Evolutionary conservation across 257 asterid genomes (phyloP).

Genomic region (Rauvolfia tetraphylla): DNA sequence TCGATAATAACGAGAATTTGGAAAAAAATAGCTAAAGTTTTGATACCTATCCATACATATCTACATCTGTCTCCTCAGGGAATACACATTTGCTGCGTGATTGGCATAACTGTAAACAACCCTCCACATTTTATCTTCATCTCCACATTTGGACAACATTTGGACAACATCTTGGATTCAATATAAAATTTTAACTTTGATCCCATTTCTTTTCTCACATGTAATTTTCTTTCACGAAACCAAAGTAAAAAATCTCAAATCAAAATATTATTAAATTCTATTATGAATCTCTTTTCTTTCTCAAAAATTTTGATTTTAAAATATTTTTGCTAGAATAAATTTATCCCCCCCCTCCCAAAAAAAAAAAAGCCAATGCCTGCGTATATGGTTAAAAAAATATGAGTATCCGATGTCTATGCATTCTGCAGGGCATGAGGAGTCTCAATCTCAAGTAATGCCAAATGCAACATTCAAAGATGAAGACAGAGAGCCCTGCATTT

Average conservation of each 20-base stretch:
- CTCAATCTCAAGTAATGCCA: constrained; percentile 43
- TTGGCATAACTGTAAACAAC: constrained; percentile 31
- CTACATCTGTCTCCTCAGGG: constrained; percentile 28
- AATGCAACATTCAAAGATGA: constrained; percentile 19
- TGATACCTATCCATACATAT: constrained; percentile 15
- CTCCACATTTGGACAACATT: too few relatives aligned
- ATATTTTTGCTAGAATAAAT: not conserved
- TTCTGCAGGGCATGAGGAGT: constrained; percentile 17
- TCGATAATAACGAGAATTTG: constrained; percentile 46
- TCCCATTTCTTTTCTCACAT: too few relatives aligned
- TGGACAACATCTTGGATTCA: too few relatives aligned
- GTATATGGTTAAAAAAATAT: not conserved
- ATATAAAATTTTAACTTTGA: too few relatives aligned
- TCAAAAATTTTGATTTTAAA: not conserved
- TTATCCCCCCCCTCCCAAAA: not conserved
- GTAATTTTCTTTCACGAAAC: too few relatives aligned
- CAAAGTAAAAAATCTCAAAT: too few relatives aligned
- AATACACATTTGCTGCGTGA: constrained; percentile 46
- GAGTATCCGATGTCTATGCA: constrained; percentile 27
- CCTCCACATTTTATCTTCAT: not conserved
- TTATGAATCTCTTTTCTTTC: not conserved
- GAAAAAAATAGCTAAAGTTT: constrained; percentile 7
- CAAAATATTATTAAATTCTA: too few relatives aligned
- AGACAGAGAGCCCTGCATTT: constrained; percentile 6
- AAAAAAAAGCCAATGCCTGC: not conserved